Conservation (phyloP, 805 yeast species). For the Cyberlindnera subsufficiens region DNA sequence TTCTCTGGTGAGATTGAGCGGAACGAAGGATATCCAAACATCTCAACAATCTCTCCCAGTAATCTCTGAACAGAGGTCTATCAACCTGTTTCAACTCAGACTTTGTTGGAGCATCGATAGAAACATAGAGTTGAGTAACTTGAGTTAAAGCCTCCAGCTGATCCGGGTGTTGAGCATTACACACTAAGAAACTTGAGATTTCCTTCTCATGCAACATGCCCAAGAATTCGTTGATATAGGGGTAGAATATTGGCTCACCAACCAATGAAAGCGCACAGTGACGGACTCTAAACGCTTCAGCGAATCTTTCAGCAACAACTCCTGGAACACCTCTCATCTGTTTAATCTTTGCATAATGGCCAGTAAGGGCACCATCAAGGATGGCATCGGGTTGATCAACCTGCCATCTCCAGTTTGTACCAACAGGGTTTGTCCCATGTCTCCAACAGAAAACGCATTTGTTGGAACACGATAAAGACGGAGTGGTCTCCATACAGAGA, state of each 20-base stretch:
- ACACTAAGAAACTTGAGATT: slow-evolving; percentile 83
- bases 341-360: slow-evolving; percentile 87
- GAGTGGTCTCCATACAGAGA: slow-evolving; percentile 94
- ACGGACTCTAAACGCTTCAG: slow-evolving; percentile 82
- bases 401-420: slow-evolving; percentile 95
- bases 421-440: slow-evolving; percentile 95
- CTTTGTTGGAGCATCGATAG: slow-evolving; percentile 91
- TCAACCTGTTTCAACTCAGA: slow-evolving; percentile 76
- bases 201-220: slow-evolving; percentile 72
- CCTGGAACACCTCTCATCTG: slow-evolving; percentile 97
- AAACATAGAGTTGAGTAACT: slow-evolving; percentile 87
- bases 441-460: slow-evolving; percentile 98
- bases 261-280: slow-evolving; percentile 92
- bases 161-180: slow-evolving; percentile 95
- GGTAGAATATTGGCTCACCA: slow-evolving; percentile 93
- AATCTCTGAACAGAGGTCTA: slow-evolving; percentile 83
- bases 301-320: slow-evolving; percentile 80
- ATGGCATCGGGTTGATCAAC: slow-evolving; percentile 85
- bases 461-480: slow-evolving; percentile 88
- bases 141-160: slow-evolving; percentile 61
- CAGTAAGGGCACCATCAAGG: slow-evolving; percentile 77
- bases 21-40: slow-evolving; percentile 78
- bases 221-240: slow-evolving; percentile 81
- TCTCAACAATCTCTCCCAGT: slow-evolving; percentile 81
- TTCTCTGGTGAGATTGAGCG: slow-evolving; percentile 73